Evolutionary conservation across 768 basidiomycete genomes (phyloP).

Genomic region (Hygrocybe punicea): DNA sequence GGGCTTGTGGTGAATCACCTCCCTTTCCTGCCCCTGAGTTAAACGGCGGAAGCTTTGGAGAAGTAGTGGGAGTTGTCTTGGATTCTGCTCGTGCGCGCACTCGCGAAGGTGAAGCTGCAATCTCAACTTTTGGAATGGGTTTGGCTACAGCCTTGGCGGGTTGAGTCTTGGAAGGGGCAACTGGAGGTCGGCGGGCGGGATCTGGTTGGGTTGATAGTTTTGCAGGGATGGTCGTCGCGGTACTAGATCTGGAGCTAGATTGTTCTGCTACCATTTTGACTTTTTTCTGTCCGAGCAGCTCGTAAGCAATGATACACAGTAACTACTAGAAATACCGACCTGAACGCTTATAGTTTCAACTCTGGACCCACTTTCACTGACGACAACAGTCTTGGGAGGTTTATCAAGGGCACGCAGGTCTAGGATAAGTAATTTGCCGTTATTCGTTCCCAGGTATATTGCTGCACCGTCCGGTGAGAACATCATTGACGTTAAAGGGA

Average conservation of each 20-base stretch:
- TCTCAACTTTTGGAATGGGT: constrained; percentile 14
- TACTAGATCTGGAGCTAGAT: constrained; percentile 12
- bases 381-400: constrained; percentile 50
- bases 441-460: constrained; percentile 62
- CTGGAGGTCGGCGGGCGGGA: neutral
- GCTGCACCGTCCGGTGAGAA: constrained; percentile 70
- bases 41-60: neutral
- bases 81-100: neutral
- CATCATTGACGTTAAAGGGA: constrained; percentile 52
- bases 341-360: constrained; percentile 58
- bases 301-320: neutral
- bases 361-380: constrained; percentile 47
- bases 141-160: constrained; percentile 6
- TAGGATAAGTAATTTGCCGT: constrained; percentile 59
- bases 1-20: neutral
- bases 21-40: constrained; percentile 6
- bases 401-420: constrained; percentile 67
- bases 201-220: constrained; percentile 5
- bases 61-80: neutral
- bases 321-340: constrained; percentile 35
- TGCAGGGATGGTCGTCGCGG: constrained; percentile 5
- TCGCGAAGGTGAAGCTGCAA: neutral
- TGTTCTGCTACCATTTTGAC: constrained; percentile 14
- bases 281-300: constrained; percentile 20
- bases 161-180: constrained; percentile 14